Conservation (phyloP, 2,329 filamentous ascomycete genomes). For the Sclerotinia sclerotiorum region DNA sequence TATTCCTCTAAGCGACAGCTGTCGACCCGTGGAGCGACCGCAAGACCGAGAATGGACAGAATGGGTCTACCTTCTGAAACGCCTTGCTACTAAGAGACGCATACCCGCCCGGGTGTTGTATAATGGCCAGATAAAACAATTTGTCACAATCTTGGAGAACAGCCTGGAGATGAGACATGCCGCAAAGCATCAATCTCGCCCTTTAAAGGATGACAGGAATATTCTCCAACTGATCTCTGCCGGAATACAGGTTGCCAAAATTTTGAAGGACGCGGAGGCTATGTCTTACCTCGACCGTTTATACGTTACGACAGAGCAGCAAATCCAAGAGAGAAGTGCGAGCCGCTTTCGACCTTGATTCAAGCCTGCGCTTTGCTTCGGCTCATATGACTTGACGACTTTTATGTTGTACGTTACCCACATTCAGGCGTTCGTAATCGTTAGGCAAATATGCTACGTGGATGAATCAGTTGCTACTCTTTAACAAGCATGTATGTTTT, state of each 20-base stretch:
- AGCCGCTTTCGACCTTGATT: slow-evolving; percentile 36
- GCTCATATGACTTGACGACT: slow-evolving; percentile 30
- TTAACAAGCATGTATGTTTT: neutral
- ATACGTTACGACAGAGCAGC: slow-evolving; percentile 78
- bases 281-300: slow-evolving; percentile 61
- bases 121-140: slow-evolving; percentile 88
- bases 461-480: neutral
- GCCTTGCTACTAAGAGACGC: slow-evolving; percentile 79
- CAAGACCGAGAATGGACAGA: slow-evolving; percentile 87
- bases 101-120: slow-evolving; percentile 83
- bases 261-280: slow-evolving; percentile 64
- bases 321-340: slow-evolving; percentile 67
- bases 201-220: slow-evolving; percentile 84
- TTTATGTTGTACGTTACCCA: slow-evolving; percentile 29
- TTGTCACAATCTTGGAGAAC: slow-evolving; percentile 85
- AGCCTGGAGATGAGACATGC: slow-evolving; percentile 85
- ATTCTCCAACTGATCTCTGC: slow-evolving; percentile 85
- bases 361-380: slow-evolving; percentile 20
- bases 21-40: slow-evolving; percentile 71
- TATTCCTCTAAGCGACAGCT: slow-evolving; percentile 75
- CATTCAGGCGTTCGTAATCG: slow-evolving; percentile 1
- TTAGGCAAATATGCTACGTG: neutral
- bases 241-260: slow-evolving; percentile 83
- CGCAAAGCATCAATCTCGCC: slow-evolving; percentile 78
- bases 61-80: slow-evolving; percentile 85